These are phyloP conservation scores for Cyclostephanos tholiformis DNA, from an alignment of 108 stramenopile species.

Conservation along the genomic window DNA sequence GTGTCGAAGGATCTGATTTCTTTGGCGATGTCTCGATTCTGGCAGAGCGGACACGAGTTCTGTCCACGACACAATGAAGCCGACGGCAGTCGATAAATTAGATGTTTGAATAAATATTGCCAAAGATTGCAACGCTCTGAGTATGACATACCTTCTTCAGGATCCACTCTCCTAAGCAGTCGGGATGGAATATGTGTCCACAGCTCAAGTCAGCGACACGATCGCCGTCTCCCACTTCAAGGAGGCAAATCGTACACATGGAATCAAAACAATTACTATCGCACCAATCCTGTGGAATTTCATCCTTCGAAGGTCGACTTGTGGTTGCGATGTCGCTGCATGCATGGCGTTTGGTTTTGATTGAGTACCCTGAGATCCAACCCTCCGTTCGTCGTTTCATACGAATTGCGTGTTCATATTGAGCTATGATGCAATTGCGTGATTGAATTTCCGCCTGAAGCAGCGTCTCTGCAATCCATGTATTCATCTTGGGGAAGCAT, in stretches of 20 bases:
- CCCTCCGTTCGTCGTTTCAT: slow-evolving; percentile 18
- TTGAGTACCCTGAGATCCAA: slow-evolving; percentile 28
- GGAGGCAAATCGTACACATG: slow-evolving; percentile 35
- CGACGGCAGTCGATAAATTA: background rate
- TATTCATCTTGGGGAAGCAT: slow-evolving; percentile 24
- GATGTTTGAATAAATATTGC: background rate
- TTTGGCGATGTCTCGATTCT: slow-evolving; percentile 21
- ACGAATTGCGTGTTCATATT: slow-evolving; percentile 3
- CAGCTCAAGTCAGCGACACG: slow-evolving; percentile 30
- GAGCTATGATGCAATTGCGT: background rate
- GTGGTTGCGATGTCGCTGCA: background rate
- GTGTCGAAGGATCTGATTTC: slow-evolving; percentile 27
- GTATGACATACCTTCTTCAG: slow-evolving; percentile 29
- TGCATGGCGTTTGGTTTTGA: slow-evolving; percentile 24
- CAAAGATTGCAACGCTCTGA: background rate
- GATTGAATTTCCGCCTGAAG: slow-evolving; percentile 15
- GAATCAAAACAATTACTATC: background rate
- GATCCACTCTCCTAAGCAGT: slow-evolving; percentile 37
- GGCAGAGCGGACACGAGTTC: slow-evolving; percentile 37
- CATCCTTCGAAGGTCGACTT: background rate
- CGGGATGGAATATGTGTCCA: slow-evolving; percentile 32
- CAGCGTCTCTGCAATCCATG: slow-evolving; percentile 22
- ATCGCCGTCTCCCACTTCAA: slow-evolving; percentile 22
- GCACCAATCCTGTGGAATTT: background rate
- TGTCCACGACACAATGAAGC: background rate